Conservation (phyloP, 331 rosid genomes). For the Ulmus americana region DNA sequence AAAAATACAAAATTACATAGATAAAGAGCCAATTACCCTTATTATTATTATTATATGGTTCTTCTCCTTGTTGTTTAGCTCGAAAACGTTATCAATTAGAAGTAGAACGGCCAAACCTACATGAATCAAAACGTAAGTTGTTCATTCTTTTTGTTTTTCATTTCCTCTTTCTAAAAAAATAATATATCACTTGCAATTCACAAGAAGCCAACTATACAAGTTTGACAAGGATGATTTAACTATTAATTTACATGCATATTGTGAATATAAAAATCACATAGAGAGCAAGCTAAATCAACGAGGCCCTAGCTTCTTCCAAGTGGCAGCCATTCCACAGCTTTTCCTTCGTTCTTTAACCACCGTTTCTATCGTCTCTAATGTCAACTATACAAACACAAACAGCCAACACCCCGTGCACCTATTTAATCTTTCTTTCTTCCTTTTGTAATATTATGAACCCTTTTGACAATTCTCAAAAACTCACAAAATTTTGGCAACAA, state of each 20-base stretch:
- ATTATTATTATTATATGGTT: too few relatives aligned
- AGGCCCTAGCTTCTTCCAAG: conserved; percentile 57
- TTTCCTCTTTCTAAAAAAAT: not conserved
- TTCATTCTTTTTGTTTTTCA: too few relatives aligned
- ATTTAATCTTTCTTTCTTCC: conserved; percentile 27
- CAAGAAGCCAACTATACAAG: conserved; percentile 19
- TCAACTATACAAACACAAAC: conserved; percentile 43
- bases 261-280: not conserved
- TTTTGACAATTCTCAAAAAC: not conserved
- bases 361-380: conserved; percentile 35
- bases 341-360: conserved; percentile 1
- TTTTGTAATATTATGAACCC: conserved; percentile 13
- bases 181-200: conserved; percentile 16
- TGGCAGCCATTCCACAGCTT: conserved; percentile 49
- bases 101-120: too few relatives aligned
- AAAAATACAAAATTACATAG: too few relatives aligned
- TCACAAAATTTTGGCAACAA: not conserved
- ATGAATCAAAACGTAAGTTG: too few relatives aligned
- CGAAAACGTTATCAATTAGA: too few relatives aligned
- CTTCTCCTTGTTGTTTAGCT: too few relatives aligned
- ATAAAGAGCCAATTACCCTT: too few relatives aligned
- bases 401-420: conserved; percentile 39
- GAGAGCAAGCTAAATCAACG: conserved; percentile 24
- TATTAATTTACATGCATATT: not conserved
- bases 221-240: conserved; percentile 38